Percentiles rank a stretch among this genome's conserved stretches.
phyloP scores from a whole-genome alignment of 2,329 filamentous ascomycete species.

The Colletotrichum sp. region DNA sequence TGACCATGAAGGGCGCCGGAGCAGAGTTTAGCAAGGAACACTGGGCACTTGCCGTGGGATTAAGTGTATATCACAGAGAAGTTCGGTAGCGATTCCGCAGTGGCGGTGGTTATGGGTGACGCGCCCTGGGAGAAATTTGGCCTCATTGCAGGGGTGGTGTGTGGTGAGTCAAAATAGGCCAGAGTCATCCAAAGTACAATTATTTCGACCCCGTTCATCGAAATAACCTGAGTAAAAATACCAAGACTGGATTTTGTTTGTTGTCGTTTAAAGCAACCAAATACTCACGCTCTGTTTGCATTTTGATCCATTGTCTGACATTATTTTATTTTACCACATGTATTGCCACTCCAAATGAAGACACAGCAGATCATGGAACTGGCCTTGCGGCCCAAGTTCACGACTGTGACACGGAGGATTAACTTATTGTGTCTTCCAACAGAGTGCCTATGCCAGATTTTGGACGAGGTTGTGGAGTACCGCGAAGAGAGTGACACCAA shows the following conservation, averaged over 20 bases:
- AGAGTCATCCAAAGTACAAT: neutral
- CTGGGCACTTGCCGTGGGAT: neutral
- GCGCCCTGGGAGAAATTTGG: neutral
- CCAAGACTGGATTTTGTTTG: neutral
- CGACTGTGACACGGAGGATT: rapidly evolving
- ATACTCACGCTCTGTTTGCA: neutral
- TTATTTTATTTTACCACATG: neutral
- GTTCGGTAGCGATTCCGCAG: neutral
- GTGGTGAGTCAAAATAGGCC: neutral
- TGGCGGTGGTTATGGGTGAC: neutral
- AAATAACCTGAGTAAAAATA: neutral
- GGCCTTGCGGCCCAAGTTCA: neutral
- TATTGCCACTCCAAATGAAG: neutral
- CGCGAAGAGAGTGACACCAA: neutral
- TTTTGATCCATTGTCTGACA: rapidly evolving
- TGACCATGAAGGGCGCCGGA: neutral
- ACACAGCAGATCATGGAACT: neutral
- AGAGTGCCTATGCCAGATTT: neutral
- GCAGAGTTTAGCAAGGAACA: neutral
- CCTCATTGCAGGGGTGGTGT: neutral
- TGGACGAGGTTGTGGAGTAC: neutral
- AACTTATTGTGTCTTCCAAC: neutral
- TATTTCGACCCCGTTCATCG: neutral
- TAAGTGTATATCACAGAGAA: neutral
- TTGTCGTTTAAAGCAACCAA: neutral